phyloP scores from a whole-genome alignment of 2,329 filamentous ascomycete species.

The Biscogniauxia marginata region DNA sequence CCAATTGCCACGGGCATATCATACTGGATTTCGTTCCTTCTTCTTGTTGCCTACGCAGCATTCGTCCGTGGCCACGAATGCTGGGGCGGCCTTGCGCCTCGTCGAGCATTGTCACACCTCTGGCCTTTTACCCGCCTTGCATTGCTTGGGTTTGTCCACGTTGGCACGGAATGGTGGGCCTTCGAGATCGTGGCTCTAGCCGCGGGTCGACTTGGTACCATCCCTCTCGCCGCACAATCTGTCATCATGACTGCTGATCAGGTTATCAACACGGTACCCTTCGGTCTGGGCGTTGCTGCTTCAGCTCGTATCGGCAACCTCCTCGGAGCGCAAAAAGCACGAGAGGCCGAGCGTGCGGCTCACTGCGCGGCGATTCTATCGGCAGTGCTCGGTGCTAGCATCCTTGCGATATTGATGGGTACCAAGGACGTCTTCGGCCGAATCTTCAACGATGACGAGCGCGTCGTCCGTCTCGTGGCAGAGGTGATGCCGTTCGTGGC shows the following conservation, averaged over 20 bases:
- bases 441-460: slow-evolving; percentile 76
- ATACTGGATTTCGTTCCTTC: slow-evolving; percentile 80
- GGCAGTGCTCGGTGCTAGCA: slow-evolving; percentile 63
- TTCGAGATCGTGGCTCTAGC: slow-evolving; percentile 88
- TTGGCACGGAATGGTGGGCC: slow-evolving; percentile 93
- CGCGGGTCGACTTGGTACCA: slow-evolving; percentile 75
- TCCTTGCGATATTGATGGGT: slow-evolving; percentile 67
- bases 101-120: slow-evolving; percentile 64
- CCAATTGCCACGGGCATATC: slow-evolving; percentile 80
- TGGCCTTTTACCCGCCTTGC: slow-evolving; percentile 72
- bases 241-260: slow-evolving; percentile 91
- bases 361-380: slow-evolving; percentile 74
- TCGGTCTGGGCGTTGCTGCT: slow-evolving; percentile 80
- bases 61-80: slow-evolving; percentile 71
- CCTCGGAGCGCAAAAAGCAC: slow-evolving; percentile 65
- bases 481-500: slow-evolving; percentile 83
- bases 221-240: slow-evolving; percentile 77
- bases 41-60: slow-evolving; percentile 70
- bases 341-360: slow-evolving; percentile 67
- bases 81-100: slow-evolving; percentile 72
- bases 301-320: slow-evolving; percentile 78
- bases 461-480: slow-evolving; percentile 70
- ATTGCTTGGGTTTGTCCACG: slow-evolving; percentile 73
- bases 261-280: slow-evolving; percentile 81
- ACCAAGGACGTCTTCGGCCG: slow-evolving; percentile 71